Percentiles rank a stretch among this genome's conserved stretches.
These are phyloP conservation scores for Cucumis melo DNA, from an alignment of 306 rosid species.

Conservation along the genomic window DNA sequence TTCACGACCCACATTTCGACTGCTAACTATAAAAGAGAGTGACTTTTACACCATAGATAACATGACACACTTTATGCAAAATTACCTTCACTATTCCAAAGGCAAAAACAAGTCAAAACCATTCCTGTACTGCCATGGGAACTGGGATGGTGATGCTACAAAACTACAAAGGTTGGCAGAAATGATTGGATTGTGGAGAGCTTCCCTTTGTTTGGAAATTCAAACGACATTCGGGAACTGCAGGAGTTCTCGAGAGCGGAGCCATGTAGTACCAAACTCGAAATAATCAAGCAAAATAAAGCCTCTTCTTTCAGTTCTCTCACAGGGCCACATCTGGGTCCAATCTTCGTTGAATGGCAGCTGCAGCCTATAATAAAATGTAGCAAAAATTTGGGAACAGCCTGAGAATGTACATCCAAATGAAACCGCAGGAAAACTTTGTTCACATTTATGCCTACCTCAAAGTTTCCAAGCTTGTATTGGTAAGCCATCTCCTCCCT, in stretches of 20 bases:
- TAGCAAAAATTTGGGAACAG: conserved; percentile 4
- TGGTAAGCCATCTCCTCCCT: conserved; percentile 99
- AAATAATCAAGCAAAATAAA: neutral
- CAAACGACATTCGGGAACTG: neutral
- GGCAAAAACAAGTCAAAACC: too few relatives aligned
- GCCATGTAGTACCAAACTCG: neutral
- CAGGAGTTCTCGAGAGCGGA: neutral
- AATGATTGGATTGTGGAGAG: neutral
- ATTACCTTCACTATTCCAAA: too few relatives aligned
- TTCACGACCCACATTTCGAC: too few relatives aligned
- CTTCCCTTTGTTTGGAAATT: neutral
- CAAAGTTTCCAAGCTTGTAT: conserved; percentile 81
- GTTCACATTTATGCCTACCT: conserved; percentile 32
- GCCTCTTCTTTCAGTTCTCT: neutral
- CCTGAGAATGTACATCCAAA: neutral
- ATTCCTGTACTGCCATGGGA: neutral
- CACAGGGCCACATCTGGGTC: conserved; percentile 76
- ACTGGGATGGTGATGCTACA: neutral
- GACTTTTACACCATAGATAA: too few relatives aligned
- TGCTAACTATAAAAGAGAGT: too few relatives aligned
- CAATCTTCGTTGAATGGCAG: conserved; percentile 92
- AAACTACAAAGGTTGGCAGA: neutral
- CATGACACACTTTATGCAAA: too few relatives aligned
- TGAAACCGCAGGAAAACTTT: neutral
- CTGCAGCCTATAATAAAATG: conserved; percentile 59